Evolutionary conservation across 208 protist genomes (phyloP).

Genomic region (Wallacemonas sp.): DNA sequence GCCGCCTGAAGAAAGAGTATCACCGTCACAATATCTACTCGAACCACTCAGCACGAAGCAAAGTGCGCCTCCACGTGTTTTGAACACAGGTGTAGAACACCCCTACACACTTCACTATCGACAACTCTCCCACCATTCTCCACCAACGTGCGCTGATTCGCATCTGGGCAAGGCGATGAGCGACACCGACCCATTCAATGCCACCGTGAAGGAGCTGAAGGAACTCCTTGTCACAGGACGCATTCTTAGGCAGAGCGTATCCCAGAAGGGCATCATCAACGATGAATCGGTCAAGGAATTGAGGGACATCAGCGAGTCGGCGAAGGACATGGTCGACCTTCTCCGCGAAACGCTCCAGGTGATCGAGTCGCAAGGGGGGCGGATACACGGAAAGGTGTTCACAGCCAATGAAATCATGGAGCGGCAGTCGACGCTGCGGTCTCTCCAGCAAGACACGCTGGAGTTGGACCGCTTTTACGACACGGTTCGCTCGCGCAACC

Average conservation of each 20-base stretch:
- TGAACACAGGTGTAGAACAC: neutral
- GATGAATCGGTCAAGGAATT: conserved; percentile 45
- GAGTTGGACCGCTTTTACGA: conserved; percentile 46
- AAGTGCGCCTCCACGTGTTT: neutral
- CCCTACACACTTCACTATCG: conserved; percentile 4
- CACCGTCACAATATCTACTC: no score
- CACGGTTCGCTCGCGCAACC: conserved; percentile 1
- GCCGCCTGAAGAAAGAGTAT: no score
- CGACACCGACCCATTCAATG: conserved; percentile 66
- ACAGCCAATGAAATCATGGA: conserved; percentile 85
- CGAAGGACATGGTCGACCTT: conserved; percentile 57
- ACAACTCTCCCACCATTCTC: neutral
- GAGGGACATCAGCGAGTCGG: conserved; percentile 32
- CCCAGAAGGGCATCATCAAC: conserved; percentile 59
- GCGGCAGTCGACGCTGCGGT: conserved; percentile 67
- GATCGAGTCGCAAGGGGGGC: conserved; percentile 68
- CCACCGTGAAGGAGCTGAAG: conserved; percentile 67
- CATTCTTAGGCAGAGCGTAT: conserved; percentile 50
- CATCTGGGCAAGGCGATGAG: no score
- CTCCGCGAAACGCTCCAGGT: conserved; percentile 57
- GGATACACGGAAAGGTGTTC: conserved; percentile 70
- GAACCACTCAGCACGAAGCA: neutral
- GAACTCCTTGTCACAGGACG: conserved; percentile 52
- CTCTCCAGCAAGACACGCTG: conserved; percentile 51
- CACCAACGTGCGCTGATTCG: no score